These are phyloP conservation scores for Agaricales sp. DNA, from an alignment of 1,284 basidiomycete species.

Conservation along the genomic window DNA sequence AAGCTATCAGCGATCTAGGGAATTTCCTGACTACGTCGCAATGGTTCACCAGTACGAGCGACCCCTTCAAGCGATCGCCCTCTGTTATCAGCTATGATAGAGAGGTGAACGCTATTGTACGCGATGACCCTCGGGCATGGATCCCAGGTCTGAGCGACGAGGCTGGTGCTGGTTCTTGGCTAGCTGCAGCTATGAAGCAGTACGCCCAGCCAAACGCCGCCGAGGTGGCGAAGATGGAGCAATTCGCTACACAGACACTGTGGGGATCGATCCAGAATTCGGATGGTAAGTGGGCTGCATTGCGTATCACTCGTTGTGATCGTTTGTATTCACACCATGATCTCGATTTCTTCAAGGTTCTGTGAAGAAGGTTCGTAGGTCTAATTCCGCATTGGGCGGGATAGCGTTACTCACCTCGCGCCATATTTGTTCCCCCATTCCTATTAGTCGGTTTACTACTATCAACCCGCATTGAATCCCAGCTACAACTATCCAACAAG, in stretches of 20 bases:
- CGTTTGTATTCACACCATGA: neutral
- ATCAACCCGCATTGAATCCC: constrained; percentile 34
- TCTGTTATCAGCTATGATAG: constrained; percentile 49
- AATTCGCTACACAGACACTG: constrained; percentile 35
- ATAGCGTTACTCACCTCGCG: constrained; percentile 1
- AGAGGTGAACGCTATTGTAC: constrained; percentile 35
- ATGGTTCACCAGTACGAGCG: constrained; percentile 40
- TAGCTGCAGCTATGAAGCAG: constrained; percentile 48
- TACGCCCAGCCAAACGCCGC: constrained; percentile 39
- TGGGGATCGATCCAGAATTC: constrained; percentile 43
- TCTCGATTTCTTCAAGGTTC: constrained; percentile 21
- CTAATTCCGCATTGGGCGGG: neutral
- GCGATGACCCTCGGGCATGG: constrained; percentile 34
- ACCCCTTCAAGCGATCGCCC: constrained; percentile 45
- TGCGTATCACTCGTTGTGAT: neutral
- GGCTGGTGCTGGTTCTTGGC: constrained; percentile 47
- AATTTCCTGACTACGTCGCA: constrained; percentile 45
- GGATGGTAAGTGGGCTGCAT: constrained; percentile 24
- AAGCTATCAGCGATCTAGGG: constrained; percentile 38
- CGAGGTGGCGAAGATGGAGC: constrained; percentile 43
- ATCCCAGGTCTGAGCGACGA: constrained; percentile 50
- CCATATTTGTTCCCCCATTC: constrained; percentile 13
- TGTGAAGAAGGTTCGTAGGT: constrained; percentile 35
- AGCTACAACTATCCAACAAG: constrained; percentile 37
- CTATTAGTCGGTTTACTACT: constrained; percentile 49